Base-by-base conservation (phyloP, 192 early-diverging fungal genomes). In the Polychytrium aggregatum region DNA sequence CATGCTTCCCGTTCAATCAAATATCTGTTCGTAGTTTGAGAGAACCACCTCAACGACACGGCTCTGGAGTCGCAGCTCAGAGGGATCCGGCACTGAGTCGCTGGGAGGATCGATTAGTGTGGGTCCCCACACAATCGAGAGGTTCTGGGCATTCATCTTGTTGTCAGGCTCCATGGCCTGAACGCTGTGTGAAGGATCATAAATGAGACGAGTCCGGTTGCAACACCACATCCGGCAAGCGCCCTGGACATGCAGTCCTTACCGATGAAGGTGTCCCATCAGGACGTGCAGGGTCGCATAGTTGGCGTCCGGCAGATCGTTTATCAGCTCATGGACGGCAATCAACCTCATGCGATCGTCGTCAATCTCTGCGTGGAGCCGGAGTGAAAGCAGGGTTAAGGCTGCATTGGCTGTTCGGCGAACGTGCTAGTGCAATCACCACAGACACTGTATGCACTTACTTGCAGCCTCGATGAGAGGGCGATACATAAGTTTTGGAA, bases 121-220 rank as follows among this genome's bases (percentile, higher is more conserved):
- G 11, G 92, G 88, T 7, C 90, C 91, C 83, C 92, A 95, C 7
- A 97, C 84, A 38, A 95, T 89, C 24, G 84, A 70, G 40, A 97
- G 65, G 55, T 97, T 97, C 29, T 77, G 65, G 11, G 76, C 67
- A 26, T 74, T 81, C 94, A 97, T 97, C 68, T 85, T 87, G 51
- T 90, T 97, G 18, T 72, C 71, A 26, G 66, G 60, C 52, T 90
- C 82, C 48, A 88, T 70, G 25, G 68, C 64, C 52, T 86, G 80
- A 31, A 97, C 68, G n/a, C 82, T 86, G 53, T 13, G 24, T 56
- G 7, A 46, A 57, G 22, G 14, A 1, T 50, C 17, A n/a, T 16
- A 0, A 35, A 16, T 50, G 8, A 17, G 8, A 17, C 13, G 17
- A 41, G 16, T 22, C n/a, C n/a, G n/a, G n/a, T n/a, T n/a, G n/a